Conservation (phyloP, 2,329 filamentous ascomycete species). For the Trichoderma aggressivum region DNA sequence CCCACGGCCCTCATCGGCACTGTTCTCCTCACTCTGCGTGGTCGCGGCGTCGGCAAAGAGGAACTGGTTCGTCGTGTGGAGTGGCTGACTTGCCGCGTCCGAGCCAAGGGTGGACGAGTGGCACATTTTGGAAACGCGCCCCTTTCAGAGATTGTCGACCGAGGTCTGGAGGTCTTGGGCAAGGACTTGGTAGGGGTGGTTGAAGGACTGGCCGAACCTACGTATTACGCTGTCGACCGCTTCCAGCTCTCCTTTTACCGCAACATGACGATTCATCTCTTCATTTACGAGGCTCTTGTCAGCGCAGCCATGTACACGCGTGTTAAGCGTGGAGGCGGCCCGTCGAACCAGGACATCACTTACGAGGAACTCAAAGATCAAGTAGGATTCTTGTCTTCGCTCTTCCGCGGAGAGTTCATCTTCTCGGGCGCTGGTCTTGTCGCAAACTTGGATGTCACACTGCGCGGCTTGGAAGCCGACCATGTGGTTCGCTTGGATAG, state of each 20-base stretch:
- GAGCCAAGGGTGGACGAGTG: conserved; percentile 83
- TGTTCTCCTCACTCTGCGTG: conserved; percentile 83
- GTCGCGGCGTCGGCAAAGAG: conserved; percentile 82
- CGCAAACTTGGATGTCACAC: conserved; percentile 75
- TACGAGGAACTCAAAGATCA: conserved; percentile 73
- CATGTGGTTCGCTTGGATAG: conserved; percentile 68
- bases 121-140: conserved; percentile 85
- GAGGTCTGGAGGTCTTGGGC: conserved; percentile 87
- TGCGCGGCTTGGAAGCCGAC: conserved; percentile 74
- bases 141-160: conserved; percentile 78
- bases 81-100: conserved; percentile 81
- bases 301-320: conserved; percentile 86
- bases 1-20: conserved; percentile 95
- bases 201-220: conserved; percentile 78
- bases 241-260: conserved; percentile 98
- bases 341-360: conserved; percentile 71
- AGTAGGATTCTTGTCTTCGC: conserved; percentile 83
- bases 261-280: conserved; percentile 99
- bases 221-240: conserved; percentile 89
- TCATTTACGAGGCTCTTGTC: conserved; percentile 88
- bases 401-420: conserved; percentile 96
- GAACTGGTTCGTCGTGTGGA: conserved; percentile 84
- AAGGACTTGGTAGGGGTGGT: conserved; percentile 81
- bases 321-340: conserved; percentile 87
- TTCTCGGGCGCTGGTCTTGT: conserved; percentile 84